A percentile compares a stretch with the other conserved stretches of the same genome.
Evolutionary conservation across 2,329 filamentous ascomycete genomes (phyloP).

Genomic region (Xylariaceae sp.): DNA sequence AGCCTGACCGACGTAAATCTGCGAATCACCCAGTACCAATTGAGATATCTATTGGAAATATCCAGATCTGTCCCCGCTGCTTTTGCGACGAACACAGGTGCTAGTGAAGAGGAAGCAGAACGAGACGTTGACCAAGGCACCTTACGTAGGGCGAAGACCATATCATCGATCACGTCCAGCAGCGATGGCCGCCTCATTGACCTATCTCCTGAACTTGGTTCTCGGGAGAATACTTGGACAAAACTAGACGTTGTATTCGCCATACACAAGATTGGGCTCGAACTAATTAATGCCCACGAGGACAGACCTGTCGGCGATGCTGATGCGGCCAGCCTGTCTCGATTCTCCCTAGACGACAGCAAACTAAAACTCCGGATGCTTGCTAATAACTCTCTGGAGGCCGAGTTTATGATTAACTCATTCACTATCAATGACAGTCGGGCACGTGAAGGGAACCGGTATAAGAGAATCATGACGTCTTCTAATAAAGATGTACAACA

Average conservation of each 20-base stretch:
- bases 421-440: constrained; percentile 94
- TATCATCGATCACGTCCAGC: constrained; percentile 34
- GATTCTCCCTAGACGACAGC: constrained; percentile 90
- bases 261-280: constrained; percentile 79
- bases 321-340: constrained; percentile 76
- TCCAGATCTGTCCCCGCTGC: constrained; percentile 82
- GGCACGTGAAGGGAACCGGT: constrained; percentile 86
- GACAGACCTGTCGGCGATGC: constrained; percentile 73
- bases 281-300: constrained; percentile 73
- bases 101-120: constrained; percentile 66
- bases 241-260: constrained; percentile 90
- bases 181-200: constrained; percentile 44
- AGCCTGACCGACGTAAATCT: constrained; percentile 92
- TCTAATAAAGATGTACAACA: constrained; percentile 94
- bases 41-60: constrained; percentile 83
- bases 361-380: constrained; percentile 89
- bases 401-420: constrained; percentile 86
- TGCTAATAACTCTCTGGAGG: constrained; percentile 84
- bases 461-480: constrained; percentile 95
- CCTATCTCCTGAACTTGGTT: constrained; percentile 64
- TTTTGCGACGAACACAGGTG: constrained; percentile 69
- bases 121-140: constrained; percentile 62
- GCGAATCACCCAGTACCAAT: constrained; percentile 80
- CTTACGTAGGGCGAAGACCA: constrained; percentile 44
- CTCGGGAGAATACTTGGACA: constrained; percentile 71